Conservation (phyloP, 1,139 yeast genomes). For the Pichia sp. region DNA sequence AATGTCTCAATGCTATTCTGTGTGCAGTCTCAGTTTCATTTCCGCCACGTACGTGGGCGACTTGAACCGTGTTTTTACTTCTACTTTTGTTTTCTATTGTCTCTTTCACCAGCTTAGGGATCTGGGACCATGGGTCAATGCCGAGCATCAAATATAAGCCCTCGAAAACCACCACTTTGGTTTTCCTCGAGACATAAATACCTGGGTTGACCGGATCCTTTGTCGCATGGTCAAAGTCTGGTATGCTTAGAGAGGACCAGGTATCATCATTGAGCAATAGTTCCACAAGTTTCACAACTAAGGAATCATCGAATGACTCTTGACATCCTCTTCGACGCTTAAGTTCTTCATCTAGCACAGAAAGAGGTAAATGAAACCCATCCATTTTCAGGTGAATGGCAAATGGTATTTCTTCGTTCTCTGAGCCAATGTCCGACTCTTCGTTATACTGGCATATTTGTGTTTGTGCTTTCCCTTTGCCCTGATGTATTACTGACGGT, state of each 20-base stretch:
- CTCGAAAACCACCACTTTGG: constrained; percentile 56
- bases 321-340: constrained; percentile 76
- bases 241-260: constrained; percentile 41
- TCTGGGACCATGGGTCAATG: constrained; percentile 42
- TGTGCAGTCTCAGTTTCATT: constrained; percentile 17
- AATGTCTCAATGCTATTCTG: constrained; percentile 68
- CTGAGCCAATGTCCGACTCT: background rate
- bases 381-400: constrained; percentile 58
- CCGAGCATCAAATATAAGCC: constrained; percentile 53
- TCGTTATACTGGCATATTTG: constrained; percentile 12
- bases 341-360: constrained; percentile 54
- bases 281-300: constrained; percentile 38
- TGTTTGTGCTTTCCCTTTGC: constrained; percentile 6
- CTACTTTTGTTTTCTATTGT: constrained; percentile 39
- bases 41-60: constrained; percentile 17
- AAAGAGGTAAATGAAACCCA: constrained; percentile 74
- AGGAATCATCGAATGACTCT: constrained; percentile 67
- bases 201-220: constrained; percentile 64
- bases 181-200: constrained; percentile 39
- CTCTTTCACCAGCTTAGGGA: constrained; percentile 25
- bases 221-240: constrained; percentile 70
- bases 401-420: constrained; percentile 12
- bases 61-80: constrained; percentile 24
- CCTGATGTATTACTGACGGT: constrained; percentile 1
- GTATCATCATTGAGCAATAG: constrained; percentile 18